Evolutionary conservation across 2,329 filamentous ascomycete genomes (phyloP), one percentile per base, ranked within the genome.

Genomic region (Botrytis aclada): DNA sequence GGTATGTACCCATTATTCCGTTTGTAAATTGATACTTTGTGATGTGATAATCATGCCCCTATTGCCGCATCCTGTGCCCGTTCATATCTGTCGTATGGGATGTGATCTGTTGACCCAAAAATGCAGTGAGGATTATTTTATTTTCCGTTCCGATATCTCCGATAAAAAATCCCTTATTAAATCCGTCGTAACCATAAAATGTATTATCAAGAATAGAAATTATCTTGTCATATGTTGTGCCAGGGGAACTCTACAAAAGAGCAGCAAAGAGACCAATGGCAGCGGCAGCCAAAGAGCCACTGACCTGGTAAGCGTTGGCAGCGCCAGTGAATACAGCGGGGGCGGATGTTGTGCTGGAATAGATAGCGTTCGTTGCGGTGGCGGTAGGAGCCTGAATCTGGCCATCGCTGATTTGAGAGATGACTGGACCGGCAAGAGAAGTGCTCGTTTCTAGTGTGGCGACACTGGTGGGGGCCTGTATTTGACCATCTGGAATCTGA

Each of bases 401-500:
- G 32, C 80, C 81, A 74, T 82, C 80, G 18, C 73, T 43, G 67
- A 80, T 78, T 69, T 81, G 80, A 58, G 74, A 76, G 45, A 79
- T 45, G 29, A 45, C 54, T 70, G 67, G 20, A 63, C 20, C 41
- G 4, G 54, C 22, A 62, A 47, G 29, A 37, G 67, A 70, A 63
- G 67, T 62, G 56, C 47, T 41, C 3, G 34, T 54, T 51, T 43
- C n/a, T 20, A 51, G 29, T 39, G 56, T 65, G 47, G 37, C n/a
- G 10, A n/a, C 34, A n/a, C 45, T 69, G 32, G 69, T 70, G 22
- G 73, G 80, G 75, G 64, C 71, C 54, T 76, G 79, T 25, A 80
- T 73, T 72, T 82, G 81, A 32, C 80, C 81, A 74, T 82, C 81
- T 12, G 74, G 43, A 67, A 80, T 78, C 69, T 81, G 80, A 16